Evolutionary conservation across 1,139 yeast species (phyloP).

Genomic region (Taphrina communis): DNA sequence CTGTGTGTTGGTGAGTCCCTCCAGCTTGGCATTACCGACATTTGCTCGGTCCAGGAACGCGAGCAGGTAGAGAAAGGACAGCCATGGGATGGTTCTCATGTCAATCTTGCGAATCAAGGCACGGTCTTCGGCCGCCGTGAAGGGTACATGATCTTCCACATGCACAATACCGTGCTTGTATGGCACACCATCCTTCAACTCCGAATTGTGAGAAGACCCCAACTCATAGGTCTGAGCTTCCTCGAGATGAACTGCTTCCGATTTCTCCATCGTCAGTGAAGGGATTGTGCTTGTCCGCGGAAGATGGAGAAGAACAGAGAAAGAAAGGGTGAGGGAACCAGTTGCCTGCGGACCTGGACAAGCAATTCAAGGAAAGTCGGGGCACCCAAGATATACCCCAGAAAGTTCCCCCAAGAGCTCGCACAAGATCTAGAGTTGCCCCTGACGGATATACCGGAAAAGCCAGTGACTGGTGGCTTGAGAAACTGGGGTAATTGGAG

Average conservation of each 20-base stretch:
- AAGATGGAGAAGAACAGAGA: not conserved
- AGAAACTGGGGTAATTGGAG: not conserved
- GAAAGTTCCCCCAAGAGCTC: not conserved
- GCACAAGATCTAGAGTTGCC: not conserved
- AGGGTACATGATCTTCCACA: constrained; percentile 29
- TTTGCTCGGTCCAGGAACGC: constrained; percentile 68
- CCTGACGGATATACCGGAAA: not conserved
- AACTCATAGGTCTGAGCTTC: constrained; percentile 7
- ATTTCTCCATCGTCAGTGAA: not conserved
- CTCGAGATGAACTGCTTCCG: constrained; percentile 14
- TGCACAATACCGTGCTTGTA: not conserved
- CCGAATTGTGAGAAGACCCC: constrained; percentile 11
- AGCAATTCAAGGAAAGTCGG: not conserved
- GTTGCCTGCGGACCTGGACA: not conserved
- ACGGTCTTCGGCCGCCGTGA: constrained; percentile 30
- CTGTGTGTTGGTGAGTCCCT: constrained; percentile 54
- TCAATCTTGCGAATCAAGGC: constrained; percentile 52
- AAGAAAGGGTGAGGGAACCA: not conserved
- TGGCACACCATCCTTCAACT: constrained; percentile 2
- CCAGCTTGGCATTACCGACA: constrained; percentile 66
- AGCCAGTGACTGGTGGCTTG: not conserved
- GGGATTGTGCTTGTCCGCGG: not conserved
- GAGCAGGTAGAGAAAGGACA: constrained; percentile 63
- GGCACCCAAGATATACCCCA: constrained; percentile 6
- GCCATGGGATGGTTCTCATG: constrained; percentile 62